Conservation (phyloP, 495 filamentous ascomycete species). For the Xylaria curta region DNA sequence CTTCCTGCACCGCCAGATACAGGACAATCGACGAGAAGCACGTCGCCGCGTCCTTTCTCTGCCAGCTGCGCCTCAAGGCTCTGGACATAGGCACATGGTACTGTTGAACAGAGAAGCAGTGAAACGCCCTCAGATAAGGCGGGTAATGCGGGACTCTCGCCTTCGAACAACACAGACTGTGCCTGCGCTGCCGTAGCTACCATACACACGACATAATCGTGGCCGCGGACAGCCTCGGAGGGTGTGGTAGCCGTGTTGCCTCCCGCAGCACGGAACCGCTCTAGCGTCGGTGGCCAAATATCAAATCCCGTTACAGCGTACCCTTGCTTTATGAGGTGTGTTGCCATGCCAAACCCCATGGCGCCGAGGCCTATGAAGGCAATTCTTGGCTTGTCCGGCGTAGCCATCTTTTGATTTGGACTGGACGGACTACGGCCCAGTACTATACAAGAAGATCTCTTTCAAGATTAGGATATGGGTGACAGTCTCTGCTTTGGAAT, state of each 20-base stretch:
- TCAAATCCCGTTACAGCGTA: conserved; percentile 78
- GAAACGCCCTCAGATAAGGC: conserved; percentile 63
- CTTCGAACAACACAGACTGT: conserved; percentile 67
- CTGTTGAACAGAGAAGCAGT: conserved; percentile 77
- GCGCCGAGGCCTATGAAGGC: conserved; percentile 86
- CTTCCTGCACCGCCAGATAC: conserved; percentile 79
- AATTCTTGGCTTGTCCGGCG: conserved; percentile 57
- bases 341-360: conserved; percentile 90
- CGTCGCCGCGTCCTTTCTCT: conserved; percentile 62
- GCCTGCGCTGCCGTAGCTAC: conserved; percentile 78
- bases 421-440: background rate
- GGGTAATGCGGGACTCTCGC: conserved; percentile 61
- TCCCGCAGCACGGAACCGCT: conserved; percentile 70
- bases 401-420: conserved; percentile 12
- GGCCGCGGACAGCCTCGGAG: conserved; percentile 66
- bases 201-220: conserved; percentile 74
- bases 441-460: background rate
- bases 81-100: conserved; percentile 69
- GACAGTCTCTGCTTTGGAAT: background rate
- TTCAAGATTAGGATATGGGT: background rate
- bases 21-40: conserved; percentile 74
- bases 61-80: conserved; percentile 63
- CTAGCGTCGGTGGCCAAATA: conserved; percentile 74
- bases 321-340: conserved; percentile 71
- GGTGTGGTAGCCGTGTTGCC: conserved; percentile 67